Evolutionary conservation across 345 rosid species (phyloP).

Genomic region (Erodium maritimum): DNA sequence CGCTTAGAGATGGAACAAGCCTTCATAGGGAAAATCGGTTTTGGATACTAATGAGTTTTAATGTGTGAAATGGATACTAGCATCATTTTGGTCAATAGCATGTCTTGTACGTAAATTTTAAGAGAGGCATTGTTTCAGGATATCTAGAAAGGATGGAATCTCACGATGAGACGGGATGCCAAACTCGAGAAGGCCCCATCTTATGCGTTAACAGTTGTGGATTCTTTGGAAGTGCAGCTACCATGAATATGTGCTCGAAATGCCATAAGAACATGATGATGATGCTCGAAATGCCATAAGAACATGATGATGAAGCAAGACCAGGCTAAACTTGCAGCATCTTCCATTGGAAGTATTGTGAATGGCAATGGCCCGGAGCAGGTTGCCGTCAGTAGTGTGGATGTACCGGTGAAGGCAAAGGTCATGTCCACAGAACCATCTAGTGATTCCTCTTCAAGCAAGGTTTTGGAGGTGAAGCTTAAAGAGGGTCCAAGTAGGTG

Average conservation of each 20-base stretch:
- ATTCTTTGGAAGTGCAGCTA: constrained; percentile 50
- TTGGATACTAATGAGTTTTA: neutral
- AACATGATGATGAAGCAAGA: constrained; percentile 36
- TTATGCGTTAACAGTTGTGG: constrained; percentile 43
- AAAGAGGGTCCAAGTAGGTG: constrained; percentile 47
- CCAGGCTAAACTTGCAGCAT: constrained; percentile 31
- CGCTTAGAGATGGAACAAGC: neutral
- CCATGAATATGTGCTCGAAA: constrained; percentile 51
- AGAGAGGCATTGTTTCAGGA: constrained; percentile 14
- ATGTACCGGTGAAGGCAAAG: constrained; percentile 17
- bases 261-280: constrained; percentile 38
- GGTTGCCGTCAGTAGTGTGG: constrained; percentile 8
- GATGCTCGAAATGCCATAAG: constrained; percentile 48
- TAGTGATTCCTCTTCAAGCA: constrained; percentile 6
- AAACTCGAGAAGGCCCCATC: constrained; percentile 38
- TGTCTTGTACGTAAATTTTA: neutral
- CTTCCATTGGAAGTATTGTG: constrained; percentile 32
- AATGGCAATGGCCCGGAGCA: constrained; percentile 22
- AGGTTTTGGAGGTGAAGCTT: constrained; percentile 12
- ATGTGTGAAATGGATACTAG: neutral
- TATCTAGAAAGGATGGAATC: constrained; percentile 27
- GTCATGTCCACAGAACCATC: constrained; percentile 13
- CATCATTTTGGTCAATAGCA: no score
- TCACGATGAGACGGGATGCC: constrained; percentile 43
- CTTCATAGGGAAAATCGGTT: neutral